These are phyloP conservation scores for Amesomyces nigricolor DNA, from an alignment of 2,329 filamentous ascomycete species.

Conservation along the genomic window DNA sequence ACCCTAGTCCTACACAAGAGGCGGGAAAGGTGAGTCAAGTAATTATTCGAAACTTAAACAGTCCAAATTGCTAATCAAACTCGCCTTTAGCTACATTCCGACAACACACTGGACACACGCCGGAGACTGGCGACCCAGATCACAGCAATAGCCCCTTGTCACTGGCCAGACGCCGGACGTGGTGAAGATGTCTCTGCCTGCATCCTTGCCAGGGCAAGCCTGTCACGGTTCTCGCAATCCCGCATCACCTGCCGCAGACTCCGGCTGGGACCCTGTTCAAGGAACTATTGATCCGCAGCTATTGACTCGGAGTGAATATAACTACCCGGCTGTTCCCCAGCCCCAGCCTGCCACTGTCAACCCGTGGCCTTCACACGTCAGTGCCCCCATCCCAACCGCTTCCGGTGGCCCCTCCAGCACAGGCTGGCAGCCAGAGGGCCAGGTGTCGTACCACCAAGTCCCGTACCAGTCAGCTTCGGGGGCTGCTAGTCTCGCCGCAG, in stretches of 20 bases:
- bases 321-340: background rate
- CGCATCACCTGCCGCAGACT: background rate
- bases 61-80: no score
- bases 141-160: background rate
- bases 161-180: background rate
- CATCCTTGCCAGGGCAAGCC: background rate
- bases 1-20: no score
- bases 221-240: background rate
- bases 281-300: slow-evolving; percentile 13
- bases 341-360: background rate
- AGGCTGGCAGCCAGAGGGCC: background rate
- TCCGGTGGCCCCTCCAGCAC: background rate
- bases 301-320: background rate
- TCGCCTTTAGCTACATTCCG: no score
- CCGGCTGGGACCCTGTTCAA: slow-evolving; percentile 2
- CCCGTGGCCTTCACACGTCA: background rate
- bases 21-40: no score
- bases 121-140: no score
- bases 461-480: background rate
- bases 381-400: background rate
- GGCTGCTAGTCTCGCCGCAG: background rate
- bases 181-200: slow-evolving; percentile 5
- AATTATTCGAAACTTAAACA: no score
- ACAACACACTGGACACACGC: no score
- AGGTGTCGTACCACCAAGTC: background rate